A percentile compares a stretch with the other conserved stretches of the same genome.
phyloP scores from a whole-genome alignment of 441 rosid genomes.

The Eruca vesicaria region DNA sequence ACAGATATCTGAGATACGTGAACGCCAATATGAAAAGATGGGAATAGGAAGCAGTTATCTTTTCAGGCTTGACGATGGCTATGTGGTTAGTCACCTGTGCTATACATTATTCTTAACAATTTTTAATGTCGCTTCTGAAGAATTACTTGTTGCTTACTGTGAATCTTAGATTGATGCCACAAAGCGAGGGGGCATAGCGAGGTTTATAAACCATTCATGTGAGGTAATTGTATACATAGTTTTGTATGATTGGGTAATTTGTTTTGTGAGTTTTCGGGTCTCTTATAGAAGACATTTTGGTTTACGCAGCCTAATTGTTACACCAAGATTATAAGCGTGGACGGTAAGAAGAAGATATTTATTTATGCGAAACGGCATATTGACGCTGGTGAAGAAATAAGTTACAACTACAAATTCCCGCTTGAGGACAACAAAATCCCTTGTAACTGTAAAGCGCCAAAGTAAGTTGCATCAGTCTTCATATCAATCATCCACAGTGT shows the following conservation, averaged over 20 bases:
- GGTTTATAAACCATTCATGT: slow-evolving; percentile 99
- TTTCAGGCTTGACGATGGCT: slow-evolving; percentile 96
- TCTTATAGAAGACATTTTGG: slow-evolving; percentile 29
- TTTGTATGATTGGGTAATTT: slow-evolving; percentile 25
- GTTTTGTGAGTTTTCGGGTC: slow-evolving; percentile 21
- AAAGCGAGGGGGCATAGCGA: slow-evolving; percentile 97
- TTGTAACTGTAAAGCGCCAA: slow-evolving; percentile 93
- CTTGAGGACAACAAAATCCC: slow-evolving; percentile 96
- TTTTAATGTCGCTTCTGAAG: not conserved
- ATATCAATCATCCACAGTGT: not conserved
- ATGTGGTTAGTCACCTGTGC: slow-evolving; percentile 66
- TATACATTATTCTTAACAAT: not conserved
- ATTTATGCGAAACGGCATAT: slow-evolving; percentile 95
- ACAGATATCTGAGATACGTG: slow-evolving; percentile 99
- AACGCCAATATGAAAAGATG: slow-evolving; percentile 87
- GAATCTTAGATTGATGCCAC: slow-evolving; percentile 89
- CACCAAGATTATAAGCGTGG: slow-evolving; percentile 93
- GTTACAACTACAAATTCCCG: slow-evolving; percentile 97
- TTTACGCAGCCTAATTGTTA: slow-evolving; percentile 93
- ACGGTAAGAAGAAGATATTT: slow-evolving; percentile 91
- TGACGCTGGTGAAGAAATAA: slow-evolving; percentile 86
- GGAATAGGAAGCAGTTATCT: slow-evolving; percentile 99
- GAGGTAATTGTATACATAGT: slow-evolving; percentile 52
- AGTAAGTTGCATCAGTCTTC: slow-evolving; percentile 47
- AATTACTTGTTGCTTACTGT: slow-evolving; percentile 19